phyloP scores from a whole-genome alignment of 148 eudicot genomes.

The Polygonum aviculare region DNA sequence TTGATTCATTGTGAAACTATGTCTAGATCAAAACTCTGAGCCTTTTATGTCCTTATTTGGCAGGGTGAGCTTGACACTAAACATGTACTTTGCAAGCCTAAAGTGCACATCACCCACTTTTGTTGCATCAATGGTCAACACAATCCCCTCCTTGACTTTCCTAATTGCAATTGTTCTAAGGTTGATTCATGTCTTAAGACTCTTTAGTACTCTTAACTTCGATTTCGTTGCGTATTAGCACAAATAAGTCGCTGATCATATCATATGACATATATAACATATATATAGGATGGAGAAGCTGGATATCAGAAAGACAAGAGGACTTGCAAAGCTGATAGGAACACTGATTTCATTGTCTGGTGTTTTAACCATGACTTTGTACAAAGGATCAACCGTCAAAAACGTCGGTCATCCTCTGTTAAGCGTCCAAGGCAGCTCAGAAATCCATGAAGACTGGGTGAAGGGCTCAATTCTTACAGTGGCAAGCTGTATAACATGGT shows the following conservation, averaged over 20 bases:
- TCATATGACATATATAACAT: background rate
- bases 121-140: slow-evolving; percentile 62
- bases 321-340: slow-evolving; percentile 54
- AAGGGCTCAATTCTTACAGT: slow-evolving; percentile 52
- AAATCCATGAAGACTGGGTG: slow-evolving; percentile 38
- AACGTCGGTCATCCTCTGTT: slow-evolving; percentile 38
- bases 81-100: slow-evolving; percentile 75
- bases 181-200: slow-evolving; percentile 18
- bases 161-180: slow-evolving; percentile 55
- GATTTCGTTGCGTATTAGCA: background rate
- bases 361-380: slow-evolving; percentile 57
- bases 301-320: slow-evolving; percentile 42
- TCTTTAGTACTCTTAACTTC: background rate
- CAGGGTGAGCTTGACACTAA: slow-evolving; percentile 72
- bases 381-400: slow-evolving; percentile 45
- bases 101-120: slow-evolving; percentile 68
- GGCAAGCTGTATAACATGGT: slow-evolving; percentile 64
- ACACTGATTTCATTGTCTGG: slow-evolving; percentile 56
- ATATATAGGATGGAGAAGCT: slow-evolving; percentile 48
- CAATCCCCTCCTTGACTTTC: slow-evolving; percentile 66
- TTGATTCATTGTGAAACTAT: background rate
- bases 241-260: background rate
- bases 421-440: slow-evolving; percentile 27
- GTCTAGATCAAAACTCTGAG: background rate
- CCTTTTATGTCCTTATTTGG: background rate